A percentile compares a stretch with the other conserved stretches of the same genome.
These are phyloP conservation scores for Pisolithus thermaeus DNA, from an alignment of 1,284 basidiomycete species.

Conservation along the genomic window DNA sequence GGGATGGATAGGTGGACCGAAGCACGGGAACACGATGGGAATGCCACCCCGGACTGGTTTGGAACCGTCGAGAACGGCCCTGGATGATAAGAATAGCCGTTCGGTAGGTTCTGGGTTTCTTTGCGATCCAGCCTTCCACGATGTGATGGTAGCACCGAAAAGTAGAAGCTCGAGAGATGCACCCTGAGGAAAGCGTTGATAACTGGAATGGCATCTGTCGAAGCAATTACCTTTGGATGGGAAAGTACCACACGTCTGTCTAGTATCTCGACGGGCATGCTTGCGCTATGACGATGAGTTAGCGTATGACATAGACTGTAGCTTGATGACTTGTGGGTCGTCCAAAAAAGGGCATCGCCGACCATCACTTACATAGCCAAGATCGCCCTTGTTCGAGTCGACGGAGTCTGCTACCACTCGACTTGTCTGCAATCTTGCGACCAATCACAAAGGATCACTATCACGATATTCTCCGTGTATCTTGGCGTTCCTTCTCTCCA, in stretches of 20 bases:
- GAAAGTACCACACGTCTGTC: slow-evolving; percentile 39
- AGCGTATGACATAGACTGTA: no score
- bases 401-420: slow-evolving; percentile 1
- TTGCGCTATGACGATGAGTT: background rate
- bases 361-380: slow-evolving; percentile 1
- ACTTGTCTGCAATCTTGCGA: background rate
- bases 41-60: slow-evolving; percentile 80
- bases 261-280: slow-evolving; percentile 47
- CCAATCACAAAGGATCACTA: background rate
- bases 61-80: slow-evolving; percentile 68
- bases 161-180: slow-evolving; percentile 64
- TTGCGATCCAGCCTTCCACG: slow-evolving; percentile 56
- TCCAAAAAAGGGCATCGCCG: slow-evolving; percentile 8
- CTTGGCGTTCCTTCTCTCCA: background rate
- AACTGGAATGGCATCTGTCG: background rate
- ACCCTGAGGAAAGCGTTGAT: slow-evolving; percentile 45
- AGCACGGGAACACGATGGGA: slow-evolving; percentile 81
- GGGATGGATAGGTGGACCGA: slow-evolving; percentile 69
- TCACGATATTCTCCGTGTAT: slow-evolving; percentile 1
- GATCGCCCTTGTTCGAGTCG: background rate
- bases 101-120: slow-evolving; percentile 44
- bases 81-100: slow-evolving; percentile 72
- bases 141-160: slow-evolving; percentile 80
- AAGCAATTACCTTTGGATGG: slow-evolving; percentile 46
- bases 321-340: background rate